Base-by-base conservation (phyloP, 129 eudicot genomes). In the Arctium minus region DNA sequence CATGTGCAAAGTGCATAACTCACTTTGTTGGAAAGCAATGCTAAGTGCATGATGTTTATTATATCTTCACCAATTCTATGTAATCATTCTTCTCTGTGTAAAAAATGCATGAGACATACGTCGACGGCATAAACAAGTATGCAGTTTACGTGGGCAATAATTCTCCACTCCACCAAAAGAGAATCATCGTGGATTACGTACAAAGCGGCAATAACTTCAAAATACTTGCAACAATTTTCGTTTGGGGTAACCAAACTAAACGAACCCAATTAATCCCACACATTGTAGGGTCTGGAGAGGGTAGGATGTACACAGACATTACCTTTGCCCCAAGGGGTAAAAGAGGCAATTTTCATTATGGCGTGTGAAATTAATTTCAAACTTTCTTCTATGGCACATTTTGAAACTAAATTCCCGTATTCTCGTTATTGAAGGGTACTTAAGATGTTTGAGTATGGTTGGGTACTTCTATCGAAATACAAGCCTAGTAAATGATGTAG, bases 1-100 rank as follows among this genome's bases (percentile, higher is more conserved):
- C 87, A 84, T 84, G 83, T 79, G 87, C 80, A 84, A 79, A 42
- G 80, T 79, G 87, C 87, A 79, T 39, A 40, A 74, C 74, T 84
- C 37, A 62, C 79, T 84, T 79, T 79, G 83, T 79, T 79, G 80
- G 76, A 84, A 79, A 79, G 13, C 87, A 73, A 73, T 85, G 85
- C 70, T 71, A 72, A 77, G 40, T 85, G 79, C 88, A 75, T 85
- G 88, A 85, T 80, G 82, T 76, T 81, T 44, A 46, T 79, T 50
- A 76, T 79, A 81, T 35, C 48, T 56, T 85, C 78, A 29, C 40
- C 3, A 76, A 39, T 60, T 69, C 70, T 80, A 32, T 76, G 40
- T 40, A 2, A 44, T 39, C 15, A 22, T 72, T 44, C 8, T n/a
- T 11, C 50, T 38, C 50, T 29, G 15, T 42, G 38, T 80, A 37